A percentile compares a stretch with the other conserved stretches of the same genome.
These are phyloP conservation scores for Cercospora janseana DNA, from an alignment of 2,329 filamentous ascomycete genomes.

Conservation along the genomic window DNA sequence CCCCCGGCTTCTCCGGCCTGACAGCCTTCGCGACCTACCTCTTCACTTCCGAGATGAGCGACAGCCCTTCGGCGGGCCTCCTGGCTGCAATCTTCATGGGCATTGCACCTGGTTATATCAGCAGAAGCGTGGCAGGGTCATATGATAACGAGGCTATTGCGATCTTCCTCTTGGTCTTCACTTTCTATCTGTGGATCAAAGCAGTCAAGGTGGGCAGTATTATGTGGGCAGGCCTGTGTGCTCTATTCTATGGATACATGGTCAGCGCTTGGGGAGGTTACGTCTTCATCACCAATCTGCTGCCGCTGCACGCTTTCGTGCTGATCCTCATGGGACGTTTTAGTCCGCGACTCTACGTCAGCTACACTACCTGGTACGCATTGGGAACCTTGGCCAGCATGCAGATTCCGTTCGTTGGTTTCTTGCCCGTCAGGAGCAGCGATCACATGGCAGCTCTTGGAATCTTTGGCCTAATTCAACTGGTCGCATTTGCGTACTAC, in stretches of 20 bases:
- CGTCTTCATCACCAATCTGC: slow-evolving; percentile 97
- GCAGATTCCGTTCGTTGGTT: slow-evolving; percentile 99
- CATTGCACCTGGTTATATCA: slow-evolving; percentile 96
- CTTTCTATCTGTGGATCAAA: slow-evolving; percentile 99
- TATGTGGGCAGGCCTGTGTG: slow-evolving; percentile 92
- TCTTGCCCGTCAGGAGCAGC: slow-evolving; percentile 91
- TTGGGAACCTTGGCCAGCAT: slow-evolving; percentile 94
- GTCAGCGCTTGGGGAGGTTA: slow-evolving; percentile 99
- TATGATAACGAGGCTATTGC: slow-evolving; percentile 99
- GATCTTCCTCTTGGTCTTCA: slow-evolving; percentile 97
- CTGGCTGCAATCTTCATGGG: slow-evolving; percentile 96
- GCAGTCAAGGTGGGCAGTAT: slow-evolving; percentile 93
- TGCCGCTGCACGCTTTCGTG: slow-evolving; percentile 90
- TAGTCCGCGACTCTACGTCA: slow-evolving; percentile 89
- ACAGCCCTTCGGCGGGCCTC: slow-evolving; percentile 90
- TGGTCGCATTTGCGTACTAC: slow-evolving; percentile 89
- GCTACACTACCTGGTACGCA: slow-evolving; percentile 97
- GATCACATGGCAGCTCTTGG: slow-evolving; percentile 97
- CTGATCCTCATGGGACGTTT: slow-evolving; percentile 96
- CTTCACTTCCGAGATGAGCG: slow-evolving; percentile 93
- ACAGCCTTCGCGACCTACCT: slow-evolving; percentile 93
- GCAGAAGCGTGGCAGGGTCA: slow-evolving; percentile 92
- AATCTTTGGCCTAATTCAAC: slow-evolving; percentile 91
- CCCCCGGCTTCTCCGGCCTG: slow-evolving; percentile 88
- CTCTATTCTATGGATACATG: slow-evolving; percentile 99